Evolutionary conservation across 2,329 filamentous ascomycete genomes (phyloP).

Genomic region (Truncatella angustata): DNA sequence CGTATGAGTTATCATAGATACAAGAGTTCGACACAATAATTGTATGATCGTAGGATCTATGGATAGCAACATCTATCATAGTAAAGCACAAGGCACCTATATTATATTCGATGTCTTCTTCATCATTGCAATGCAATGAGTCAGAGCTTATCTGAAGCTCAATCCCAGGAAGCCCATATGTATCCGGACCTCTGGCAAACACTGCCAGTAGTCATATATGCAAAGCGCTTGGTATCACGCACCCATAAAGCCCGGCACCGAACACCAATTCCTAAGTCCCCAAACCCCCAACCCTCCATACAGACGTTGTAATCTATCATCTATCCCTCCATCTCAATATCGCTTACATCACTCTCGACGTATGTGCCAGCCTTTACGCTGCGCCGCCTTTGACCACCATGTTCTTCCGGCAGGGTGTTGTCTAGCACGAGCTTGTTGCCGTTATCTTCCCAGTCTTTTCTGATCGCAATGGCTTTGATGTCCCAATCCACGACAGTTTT

Average conservation of each 20-base stretch:
- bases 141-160: neutral
- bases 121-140: neutral
- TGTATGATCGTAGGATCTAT: too few species aligned
- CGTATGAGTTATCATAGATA: too few species aligned
- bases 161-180: neutral
- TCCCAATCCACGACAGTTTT: conserved; percentile 71
- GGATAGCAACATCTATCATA: too few species aligned
- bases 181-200: neutral
- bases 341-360: conserved; percentile 34
- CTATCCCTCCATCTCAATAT: conserved; percentile 23
- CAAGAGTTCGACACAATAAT: too few species aligned
- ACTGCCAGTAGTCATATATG: neutral
- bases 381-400: conserved; percentile 25
- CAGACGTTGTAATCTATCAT: neutral
- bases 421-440: conserved; percentile 46
- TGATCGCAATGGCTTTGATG: conserved; percentile 55
- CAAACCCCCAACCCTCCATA: neutral
- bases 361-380: conserved; percentile 35
- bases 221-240: neutral
- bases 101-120: too few species aligned
- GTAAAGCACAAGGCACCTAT: too few species aligned
- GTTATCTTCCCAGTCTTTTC: conserved; percentile 46
- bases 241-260: neutral
- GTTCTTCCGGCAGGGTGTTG: conserved; percentile 11
- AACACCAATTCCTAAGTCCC: neutral